A percentile compares a stretch with the other conserved stretches of the same genome.
These are phyloP conservation scores for Ceratocystis harringtonii DNA, from an alignment of 2,329 filamentous ascomycete species.

Conservation along the genomic window DNA sequence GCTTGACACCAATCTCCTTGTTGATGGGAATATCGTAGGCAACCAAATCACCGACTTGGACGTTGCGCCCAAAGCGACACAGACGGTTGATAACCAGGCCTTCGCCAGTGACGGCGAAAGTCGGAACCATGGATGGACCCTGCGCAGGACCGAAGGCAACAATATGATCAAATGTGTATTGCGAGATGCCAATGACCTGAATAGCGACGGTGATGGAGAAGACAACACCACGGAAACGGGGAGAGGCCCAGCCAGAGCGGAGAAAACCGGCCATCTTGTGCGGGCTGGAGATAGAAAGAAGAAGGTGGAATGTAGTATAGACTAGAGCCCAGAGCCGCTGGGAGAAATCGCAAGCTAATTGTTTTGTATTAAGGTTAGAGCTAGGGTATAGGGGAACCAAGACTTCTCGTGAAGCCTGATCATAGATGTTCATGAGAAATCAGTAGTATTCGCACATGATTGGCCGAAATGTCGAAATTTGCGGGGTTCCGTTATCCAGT, in stretches of 20 bases:
- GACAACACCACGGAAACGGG: slow-evolving; percentile 23
- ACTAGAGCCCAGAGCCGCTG: neutral
- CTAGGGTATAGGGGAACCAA: no score
- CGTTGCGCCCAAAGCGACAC: slow-evolving; percentile 50
- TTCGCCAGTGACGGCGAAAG: slow-evolving; percentile 53
- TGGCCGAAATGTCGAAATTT: neutral
- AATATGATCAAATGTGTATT: slow-evolving; percentile 45
- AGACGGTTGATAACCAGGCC: slow-evolving; percentile 52
- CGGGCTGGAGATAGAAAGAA: neutral
- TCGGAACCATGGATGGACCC: slow-evolving; percentile 84
- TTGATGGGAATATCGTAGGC: slow-evolving; percentile 59
- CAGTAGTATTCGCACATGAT: neutral
- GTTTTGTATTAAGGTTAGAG: no score
- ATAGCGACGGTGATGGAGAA: slow-evolving; percentile 29
- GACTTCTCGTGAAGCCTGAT: no score
- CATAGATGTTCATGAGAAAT: no score
- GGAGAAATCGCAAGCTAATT: no score
- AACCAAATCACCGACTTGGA: slow-evolving; percentile 70
- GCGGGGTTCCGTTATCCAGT: neutral
- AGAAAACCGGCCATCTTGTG: slow-evolving; percentile 15
- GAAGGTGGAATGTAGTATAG: neutral
- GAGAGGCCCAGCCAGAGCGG: slow-evolving; percentile 13
- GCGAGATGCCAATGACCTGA: slow-evolving; percentile 33
- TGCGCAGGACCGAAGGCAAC: slow-evolving; percentile 43
- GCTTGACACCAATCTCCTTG: slow-evolving; percentile 52